Evolutionary conservation across 495 filamentous ascomycete species (phyloP).

Genomic region (Aspergillus funiculosus): DNA sequence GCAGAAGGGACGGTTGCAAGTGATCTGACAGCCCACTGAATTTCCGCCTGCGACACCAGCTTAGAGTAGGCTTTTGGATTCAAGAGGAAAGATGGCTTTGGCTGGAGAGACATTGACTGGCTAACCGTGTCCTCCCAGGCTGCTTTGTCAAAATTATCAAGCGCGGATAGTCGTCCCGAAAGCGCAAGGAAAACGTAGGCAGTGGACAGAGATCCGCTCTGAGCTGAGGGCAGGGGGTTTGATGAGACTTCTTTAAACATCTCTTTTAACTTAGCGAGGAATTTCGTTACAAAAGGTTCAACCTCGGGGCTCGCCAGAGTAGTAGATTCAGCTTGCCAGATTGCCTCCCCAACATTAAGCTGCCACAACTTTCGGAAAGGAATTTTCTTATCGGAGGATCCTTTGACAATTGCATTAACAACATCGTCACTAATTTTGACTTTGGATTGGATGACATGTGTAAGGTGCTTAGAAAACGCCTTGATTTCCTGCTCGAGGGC

Average conservation of each 20-base stretch:
- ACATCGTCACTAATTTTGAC: constrained; percentile 56
- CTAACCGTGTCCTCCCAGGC: constrained; percentile 49
- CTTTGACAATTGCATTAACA: constrained; percentile 69
- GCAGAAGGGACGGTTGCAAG: constrained; percentile 55
- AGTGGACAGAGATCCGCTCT: constrained; percentile 67
- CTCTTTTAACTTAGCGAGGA: constrained; percentile 62
- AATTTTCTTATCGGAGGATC: constrained; percentile 74
- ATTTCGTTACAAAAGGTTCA: constrained; percentile 39
- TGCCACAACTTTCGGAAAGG: constrained; percentile 78
- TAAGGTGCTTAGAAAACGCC: constrained; percentile 58
- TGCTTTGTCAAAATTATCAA: constrained; percentile 29
- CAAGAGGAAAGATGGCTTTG: constrained; percentile 80
- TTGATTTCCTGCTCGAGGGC: constrained; percentile 69
- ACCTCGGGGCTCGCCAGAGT: constrained; percentile 41
- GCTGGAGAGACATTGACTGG: constrained; percentile 55
- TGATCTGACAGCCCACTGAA: constrained; percentile 67
- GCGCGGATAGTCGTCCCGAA: constrained; percentile 27
- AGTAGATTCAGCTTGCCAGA: constrained; percentile 53
- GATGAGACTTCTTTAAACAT: constrained; percentile 67
- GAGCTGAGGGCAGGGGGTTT: constrained; percentile 69
- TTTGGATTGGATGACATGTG: constrained; percentile 51
- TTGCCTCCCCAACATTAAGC: constrained; percentile 62
- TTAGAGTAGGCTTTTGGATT: constrained; percentile 81
- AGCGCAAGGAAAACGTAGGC: constrained; percentile 70
- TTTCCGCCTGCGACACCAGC: constrained; percentile 62